Percentiles rank a stretch among this genome's conserved stretches.
Conservation (phyloP, 1,284 basidiomycete species). For the Pascua sp. region DNA sequence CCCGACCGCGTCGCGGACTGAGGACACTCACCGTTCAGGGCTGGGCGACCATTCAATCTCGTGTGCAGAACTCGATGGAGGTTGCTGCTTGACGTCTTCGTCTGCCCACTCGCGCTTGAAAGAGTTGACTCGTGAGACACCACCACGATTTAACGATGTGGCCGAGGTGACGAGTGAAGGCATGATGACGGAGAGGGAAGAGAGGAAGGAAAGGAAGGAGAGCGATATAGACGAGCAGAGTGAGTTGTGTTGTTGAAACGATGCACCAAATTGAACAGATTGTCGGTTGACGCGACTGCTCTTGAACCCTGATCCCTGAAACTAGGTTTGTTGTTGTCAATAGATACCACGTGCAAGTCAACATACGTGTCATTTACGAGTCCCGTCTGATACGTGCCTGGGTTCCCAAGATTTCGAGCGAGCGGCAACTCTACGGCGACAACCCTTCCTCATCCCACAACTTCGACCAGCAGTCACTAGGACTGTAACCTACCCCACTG, state of each 20-base stretch:
- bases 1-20: no score
- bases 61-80: constrained; percentile 8
- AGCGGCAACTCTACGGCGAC: no score
- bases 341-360: background rate
- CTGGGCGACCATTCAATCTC: constrained; percentile 28
- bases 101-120: constrained; percentile 43
- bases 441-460: background rate
- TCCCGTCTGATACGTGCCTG: constrained; percentile 1
- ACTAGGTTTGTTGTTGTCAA: constrained; percentile 1
- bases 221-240: background rate
- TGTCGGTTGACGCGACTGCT: constrained; percentile 14
- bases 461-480: background rate
- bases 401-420: constrained; percentile 3
- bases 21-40: constrained; percentile 19
- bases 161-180: constrained; percentile 21
- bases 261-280: background rate
- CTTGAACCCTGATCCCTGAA: background rate
- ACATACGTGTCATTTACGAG: background rate
- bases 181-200: constrained; percentile 7
- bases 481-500: background rate
- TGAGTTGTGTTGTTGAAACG: background rate
- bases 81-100: constrained; percentile 9
- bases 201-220: background rate
- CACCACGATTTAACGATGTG: background rate
- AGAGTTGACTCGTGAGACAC: constrained; percentile 36